These are phyloP conservation scores for Ceratobasidium sp. DNA, from an alignment of 1,284 basidiomycete species.

Conservation along the genomic window DNA sequence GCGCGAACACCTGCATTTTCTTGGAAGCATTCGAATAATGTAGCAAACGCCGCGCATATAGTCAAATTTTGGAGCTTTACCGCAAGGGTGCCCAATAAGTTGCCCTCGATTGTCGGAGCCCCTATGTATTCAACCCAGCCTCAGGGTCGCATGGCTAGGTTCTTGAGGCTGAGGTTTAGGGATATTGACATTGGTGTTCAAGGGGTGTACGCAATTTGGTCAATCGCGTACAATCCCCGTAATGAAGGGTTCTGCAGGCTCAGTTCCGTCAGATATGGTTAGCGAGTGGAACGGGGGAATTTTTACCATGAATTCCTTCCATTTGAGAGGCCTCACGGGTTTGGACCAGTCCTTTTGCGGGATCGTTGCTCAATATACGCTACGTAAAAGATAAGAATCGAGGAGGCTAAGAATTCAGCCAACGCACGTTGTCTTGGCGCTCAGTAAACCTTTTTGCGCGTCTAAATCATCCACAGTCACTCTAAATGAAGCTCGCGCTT, in stretches of 20 bases:
- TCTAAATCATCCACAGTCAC: not conserved
- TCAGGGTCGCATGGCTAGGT: not conserved
- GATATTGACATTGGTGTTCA: slow-evolving; percentile 15
- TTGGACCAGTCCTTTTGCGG: slow-evolving; percentile 37
- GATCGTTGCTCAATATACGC: slow-evolving; percentile 38
- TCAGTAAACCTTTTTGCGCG: slow-evolving; percentile 33
- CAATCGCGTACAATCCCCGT: slow-evolving; percentile 29
- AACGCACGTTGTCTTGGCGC: slow-evolving; percentile 38
- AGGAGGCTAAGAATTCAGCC: not conserved
- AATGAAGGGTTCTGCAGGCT: slow-evolving; percentile 24
- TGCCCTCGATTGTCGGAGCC: slow-evolving; percentile 36
- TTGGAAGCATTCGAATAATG: not conserved
- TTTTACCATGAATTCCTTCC: slow-evolving; percentile 32
- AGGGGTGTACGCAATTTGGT: slow-evolving; percentile 26
- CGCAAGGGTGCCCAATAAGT: slow-evolving; percentile 25
- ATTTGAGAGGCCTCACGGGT: slow-evolving; percentile 29
- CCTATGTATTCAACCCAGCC: not conserved
- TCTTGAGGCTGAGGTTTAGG: slow-evolving; percentile 36
- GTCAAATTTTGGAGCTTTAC: slow-evolving; percentile 26
- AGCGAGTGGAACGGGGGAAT: too few relatives aligned
- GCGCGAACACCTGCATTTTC: slow-evolving; percentile 10
- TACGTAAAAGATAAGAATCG: not conserved
- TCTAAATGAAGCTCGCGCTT: not conserved
- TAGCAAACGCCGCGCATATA: slow-evolving; percentile 1
- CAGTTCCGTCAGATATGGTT: not conserved